A percentile compares a stretch with the other conserved stretches of the same genome.
Conservation (phyloP, 768 basidiomycete species). For the Russula emetica region DNA sequence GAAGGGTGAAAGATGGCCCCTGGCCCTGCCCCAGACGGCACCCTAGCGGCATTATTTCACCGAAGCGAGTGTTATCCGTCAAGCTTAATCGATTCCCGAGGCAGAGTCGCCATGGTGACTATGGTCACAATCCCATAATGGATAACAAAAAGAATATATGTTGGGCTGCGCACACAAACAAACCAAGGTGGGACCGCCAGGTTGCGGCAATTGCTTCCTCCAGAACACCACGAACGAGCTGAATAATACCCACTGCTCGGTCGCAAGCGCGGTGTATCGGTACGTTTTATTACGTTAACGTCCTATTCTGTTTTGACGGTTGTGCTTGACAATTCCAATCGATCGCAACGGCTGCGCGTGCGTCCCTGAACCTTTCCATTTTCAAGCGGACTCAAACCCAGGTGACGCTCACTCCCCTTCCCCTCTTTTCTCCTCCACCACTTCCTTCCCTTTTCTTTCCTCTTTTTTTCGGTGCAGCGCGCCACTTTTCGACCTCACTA, state of each 20-base stretch:
- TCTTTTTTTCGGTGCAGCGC: conserved; percentile 22
- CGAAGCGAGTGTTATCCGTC: not conserved
- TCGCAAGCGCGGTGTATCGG: not conserved
- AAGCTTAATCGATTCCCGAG: too few relatives aligned
- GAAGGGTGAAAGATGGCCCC: too few relatives aligned
- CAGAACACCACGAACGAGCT: not conserved
- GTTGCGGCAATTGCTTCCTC: not conserved
- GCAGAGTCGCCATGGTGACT: not conserved
- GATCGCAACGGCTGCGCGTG: not conserved
- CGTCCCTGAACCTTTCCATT: not conserved
- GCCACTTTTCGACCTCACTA: conserved; percentile 29
- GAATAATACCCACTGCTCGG: too few relatives aligned
- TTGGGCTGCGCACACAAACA: too few relatives aligned
- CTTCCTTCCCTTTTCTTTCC: conserved; percentile 34
- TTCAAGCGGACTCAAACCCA: not conserved
- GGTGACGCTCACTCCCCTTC: conserved; percentile 18
- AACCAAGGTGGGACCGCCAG: not conserved
- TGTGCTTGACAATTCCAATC: not conserved
- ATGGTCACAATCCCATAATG: not conserved
- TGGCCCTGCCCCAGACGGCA: too few relatives aligned
- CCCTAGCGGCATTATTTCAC: not conserved
- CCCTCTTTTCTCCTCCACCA: conserved; percentile 29
- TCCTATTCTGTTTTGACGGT: conserved; percentile 19
- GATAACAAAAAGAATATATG: not conserved
- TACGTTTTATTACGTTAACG: not conserved